A percentile compares a stretch with the other conserved stretches of the same genome.
Conservation (phyloP, 331 rosid genomes). For the Acacia concinna region DNA sequence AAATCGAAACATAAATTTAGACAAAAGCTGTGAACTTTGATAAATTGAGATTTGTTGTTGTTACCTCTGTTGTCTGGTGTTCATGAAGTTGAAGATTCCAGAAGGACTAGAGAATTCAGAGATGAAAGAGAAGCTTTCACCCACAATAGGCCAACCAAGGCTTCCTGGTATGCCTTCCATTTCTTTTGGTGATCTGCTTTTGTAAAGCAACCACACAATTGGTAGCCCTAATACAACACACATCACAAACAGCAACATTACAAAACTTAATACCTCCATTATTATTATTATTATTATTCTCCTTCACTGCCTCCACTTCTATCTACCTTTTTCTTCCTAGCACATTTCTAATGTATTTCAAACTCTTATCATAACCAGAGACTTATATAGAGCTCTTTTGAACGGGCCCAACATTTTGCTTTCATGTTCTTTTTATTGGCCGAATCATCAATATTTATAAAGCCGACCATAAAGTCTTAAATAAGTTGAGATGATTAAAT, state of each 20-base stretch:
- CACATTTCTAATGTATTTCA: conserved; percentile 11
- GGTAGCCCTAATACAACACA: conserved; percentile 40
- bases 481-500: background rate
- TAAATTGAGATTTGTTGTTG: background rate
- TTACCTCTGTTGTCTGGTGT: conserved; percentile 75
- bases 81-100: conserved; percentile 82
- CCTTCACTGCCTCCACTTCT: background rate
- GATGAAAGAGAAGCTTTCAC: conserved; percentile 72
- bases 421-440: background rate
- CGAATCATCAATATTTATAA: background rate
- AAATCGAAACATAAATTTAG: background rate
- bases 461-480: background rate
- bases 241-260: conserved; percentile 36
- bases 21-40: background rate
- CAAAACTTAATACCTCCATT: conserved; percentile 48
- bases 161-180: conserved; percentile 77
- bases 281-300: conserved; percentile 39
- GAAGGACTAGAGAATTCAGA: conserved; percentile 75
- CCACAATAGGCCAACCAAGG: conserved; percentile 85
- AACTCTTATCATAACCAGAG: background rate
- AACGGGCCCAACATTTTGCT: background rate
- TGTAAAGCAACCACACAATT: conserved; percentile 37
- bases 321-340: conserved; percentile 11
- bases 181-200: conserved; percentile 59
- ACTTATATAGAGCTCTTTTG: background rate